Percentiles rank a stretch among this genome's conserved stretches.
Evolutionary conservation across 257 asterid species (phyloP).

Genomic region (Solanum sitiens): DNA sequence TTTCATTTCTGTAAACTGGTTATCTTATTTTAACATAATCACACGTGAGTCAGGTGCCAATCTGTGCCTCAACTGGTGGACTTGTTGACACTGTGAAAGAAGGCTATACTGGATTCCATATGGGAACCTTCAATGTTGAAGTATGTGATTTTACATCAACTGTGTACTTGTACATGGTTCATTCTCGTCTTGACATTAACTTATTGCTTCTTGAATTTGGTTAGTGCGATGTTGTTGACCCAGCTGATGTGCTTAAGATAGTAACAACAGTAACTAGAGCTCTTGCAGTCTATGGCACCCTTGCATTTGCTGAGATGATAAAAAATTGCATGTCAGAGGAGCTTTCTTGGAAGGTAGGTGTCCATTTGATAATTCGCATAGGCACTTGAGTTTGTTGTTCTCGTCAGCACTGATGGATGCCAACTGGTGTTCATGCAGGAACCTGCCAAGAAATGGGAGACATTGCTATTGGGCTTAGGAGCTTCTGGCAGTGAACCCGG

Average conservation of each 20-base stretch:
- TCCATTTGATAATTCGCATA: background rate
- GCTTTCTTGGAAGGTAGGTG: conserved; percentile 88
- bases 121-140: conserved; percentile 84
- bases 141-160: conserved; percentile 18
- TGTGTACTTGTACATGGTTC: background rate
- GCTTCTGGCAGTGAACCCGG: conserved; percentile 63
- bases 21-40: background rate
- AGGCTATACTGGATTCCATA: conserved; percentile 90
- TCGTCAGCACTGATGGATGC: background rate
- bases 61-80: conserved; percentile 96
- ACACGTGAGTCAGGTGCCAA: conserved; percentile 42
- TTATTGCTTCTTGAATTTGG: background rate
- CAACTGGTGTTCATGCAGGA: conserved; percentile 26
- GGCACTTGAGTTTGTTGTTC: background rate
- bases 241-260: conserved; percentile 63
- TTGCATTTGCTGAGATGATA: conserved; percentile 57
- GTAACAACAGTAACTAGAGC: conserved; percentile 54
- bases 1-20: background rate
- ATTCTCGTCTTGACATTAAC: background rate
- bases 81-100: conserved; percentile 90
- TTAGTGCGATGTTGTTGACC: conserved; percentile 69
- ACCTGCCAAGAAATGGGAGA: conserved; percentile 93
- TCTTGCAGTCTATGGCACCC: conserved; percentile 43
- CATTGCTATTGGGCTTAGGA: conserved; percentile 49
- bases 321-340: conserved; percentile 82